Evolutionary conservation across 176 grass and related monocot genomes (phyloP).

Genomic region (Miscanthus lutarioriparius): DNA sequence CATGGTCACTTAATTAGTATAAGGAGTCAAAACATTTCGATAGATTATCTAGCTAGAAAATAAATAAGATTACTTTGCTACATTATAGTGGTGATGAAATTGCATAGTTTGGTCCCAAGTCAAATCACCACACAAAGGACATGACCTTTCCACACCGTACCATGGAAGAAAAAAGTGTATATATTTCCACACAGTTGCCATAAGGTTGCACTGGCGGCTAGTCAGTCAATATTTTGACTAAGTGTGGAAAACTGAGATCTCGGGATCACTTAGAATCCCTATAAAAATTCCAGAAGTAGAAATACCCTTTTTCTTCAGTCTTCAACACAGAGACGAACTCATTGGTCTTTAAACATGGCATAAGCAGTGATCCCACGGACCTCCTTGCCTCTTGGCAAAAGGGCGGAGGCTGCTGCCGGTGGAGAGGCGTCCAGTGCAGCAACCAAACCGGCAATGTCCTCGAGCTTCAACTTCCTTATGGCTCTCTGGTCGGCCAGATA

Average conservation of each 20-base stretch:
- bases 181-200: not conserved
- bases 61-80: too few relatives aligned
- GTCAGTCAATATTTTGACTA: not conserved
- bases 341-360: constrained; percentile 28
- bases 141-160: not conserved
- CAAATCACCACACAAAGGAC: not conserved
- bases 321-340: too few relatives aligned
- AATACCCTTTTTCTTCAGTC: not conserved
- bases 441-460: constrained; percentile 12
- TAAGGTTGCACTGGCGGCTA: not conserved
- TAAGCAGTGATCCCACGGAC: not conserved
- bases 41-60: too few relatives aligned
- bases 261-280: not conserved
- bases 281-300: not conserved
- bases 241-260: not conserved
- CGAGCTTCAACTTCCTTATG: constrained; percentile 11
- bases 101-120: not conserved
- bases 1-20: too few relatives aligned
- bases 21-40: too few relatives aligned
- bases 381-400: constrained; percentile 34
- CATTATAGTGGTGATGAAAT: too few relatives aligned
- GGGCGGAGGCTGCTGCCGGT: constrained; percentile 23
- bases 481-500: constrained; percentile 28
- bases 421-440: constrained; percentile 28
- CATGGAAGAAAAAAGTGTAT: not conserved